A percentile compares a stretch with the other conserved stretches of the same genome.
These are phyloP conservation scores for Yarrowia porcina DNA, from an alignment of 805 yeast species.

Conservation along the genomic window DNA sequence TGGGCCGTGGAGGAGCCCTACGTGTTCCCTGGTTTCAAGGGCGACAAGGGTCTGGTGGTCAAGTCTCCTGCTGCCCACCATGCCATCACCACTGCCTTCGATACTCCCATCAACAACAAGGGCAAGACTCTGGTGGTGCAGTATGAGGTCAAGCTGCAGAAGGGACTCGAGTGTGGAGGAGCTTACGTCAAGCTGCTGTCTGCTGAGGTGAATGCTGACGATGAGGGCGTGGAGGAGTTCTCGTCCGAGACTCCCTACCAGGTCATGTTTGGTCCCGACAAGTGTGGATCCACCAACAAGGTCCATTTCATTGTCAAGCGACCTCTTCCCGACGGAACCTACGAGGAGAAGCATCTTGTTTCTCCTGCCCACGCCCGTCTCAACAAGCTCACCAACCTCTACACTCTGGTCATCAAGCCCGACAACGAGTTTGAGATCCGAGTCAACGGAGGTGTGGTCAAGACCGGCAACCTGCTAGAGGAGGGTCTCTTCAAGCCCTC, in stretches of 20 bases:
- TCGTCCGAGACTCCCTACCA: slow-evolving; percentile 68
- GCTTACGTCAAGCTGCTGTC: slow-evolving; percentile 77
- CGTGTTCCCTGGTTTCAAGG: slow-evolving; percentile 54
- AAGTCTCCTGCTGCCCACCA: slow-evolving; percentile 75
- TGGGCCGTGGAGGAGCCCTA: slow-evolving; percentile 71
- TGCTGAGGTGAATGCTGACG: slow-evolving; percentile 35
- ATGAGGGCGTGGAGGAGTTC: slow-evolving; percentile 48
- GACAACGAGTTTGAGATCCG: slow-evolving; percentile 74
- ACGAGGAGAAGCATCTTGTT: slow-evolving; percentile 65
- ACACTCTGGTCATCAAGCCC: slow-evolving; percentile 69
- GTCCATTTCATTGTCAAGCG: slow-evolving; percentile 72
- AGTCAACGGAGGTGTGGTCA: slow-evolving; percentile 70
- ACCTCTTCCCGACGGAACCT: slow-evolving; percentile 52
- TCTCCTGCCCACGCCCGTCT: slow-evolving; percentile 65
- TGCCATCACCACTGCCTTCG: slow-evolving; percentile 68
- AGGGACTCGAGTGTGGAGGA: slow-evolving; percentile 81
- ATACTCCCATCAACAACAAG: slow-evolving; percentile 55
- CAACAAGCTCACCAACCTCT: slow-evolving; percentile 55
- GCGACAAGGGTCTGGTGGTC: slow-evolving; percentile 74
- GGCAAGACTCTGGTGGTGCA: slow-evolving; percentile 73
- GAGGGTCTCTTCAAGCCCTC: slow-evolving; percentile 59
- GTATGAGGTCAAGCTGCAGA: slow-evolving; percentile 83
- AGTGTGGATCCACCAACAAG: slow-evolving; percentile 76
- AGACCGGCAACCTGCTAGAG: slow-evolving; percentile 64
- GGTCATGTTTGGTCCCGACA: slow-evolving; percentile 93